Conservation (phyloP, 495 filamentous ascomycete genomes). For the Platismatia glauca region DNA sequence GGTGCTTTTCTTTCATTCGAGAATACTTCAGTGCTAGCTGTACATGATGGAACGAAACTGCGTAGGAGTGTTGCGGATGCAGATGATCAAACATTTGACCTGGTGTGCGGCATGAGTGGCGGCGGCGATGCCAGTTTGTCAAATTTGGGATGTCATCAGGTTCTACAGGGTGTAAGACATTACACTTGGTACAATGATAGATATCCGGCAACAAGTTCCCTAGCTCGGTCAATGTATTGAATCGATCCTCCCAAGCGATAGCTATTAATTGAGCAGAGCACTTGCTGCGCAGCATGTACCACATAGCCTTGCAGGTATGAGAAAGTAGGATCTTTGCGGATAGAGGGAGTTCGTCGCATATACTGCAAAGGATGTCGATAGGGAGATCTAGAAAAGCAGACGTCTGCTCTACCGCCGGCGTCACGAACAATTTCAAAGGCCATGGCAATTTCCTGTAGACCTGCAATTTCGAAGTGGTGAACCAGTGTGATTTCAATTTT, state of each 20-base stretch:
- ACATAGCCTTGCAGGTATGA: conserved; percentile 17
- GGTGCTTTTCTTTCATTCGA: conserved; percentile 16
- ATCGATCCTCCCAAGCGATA: conserved; percentile 7
- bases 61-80: conserved; percentile 12
- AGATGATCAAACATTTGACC: conserved; percentile 11
- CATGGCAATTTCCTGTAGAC: conserved; percentile 10
- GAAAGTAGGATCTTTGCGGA: conserved; percentile 17
- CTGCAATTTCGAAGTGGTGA: conserved; percentile 14
- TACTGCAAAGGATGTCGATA: conserved; percentile 15
- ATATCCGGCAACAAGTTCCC: conserved; percentile 15
- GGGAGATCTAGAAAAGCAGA: conserved; percentile 18
- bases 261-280: conserved; percentile 13
- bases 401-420: conserved; percentile 14
- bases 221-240: conserved; percentile 13
- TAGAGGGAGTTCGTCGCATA: conserved; percentile 14
- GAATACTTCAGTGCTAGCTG: conserved; percentile 17
- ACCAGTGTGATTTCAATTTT: conserved; percentile 8
- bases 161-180: conserved; percentile 17
- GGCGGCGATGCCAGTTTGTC: conserved; percentile 18
- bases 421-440: conserved; percentile 15
- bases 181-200: conserved; percentile 16
- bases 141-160: conserved; percentile 15
- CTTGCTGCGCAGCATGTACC: conserved; percentile 15
- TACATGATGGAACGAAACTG: conserved; percentile 16
- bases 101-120: conserved; percentile 13